Percentiles rank a stretch among this genome's conserved stretches.
Evolutionary conservation across 1,284 basidiomycete species (phyloP).

Genomic region (Phlebopus sp.): DNA sequence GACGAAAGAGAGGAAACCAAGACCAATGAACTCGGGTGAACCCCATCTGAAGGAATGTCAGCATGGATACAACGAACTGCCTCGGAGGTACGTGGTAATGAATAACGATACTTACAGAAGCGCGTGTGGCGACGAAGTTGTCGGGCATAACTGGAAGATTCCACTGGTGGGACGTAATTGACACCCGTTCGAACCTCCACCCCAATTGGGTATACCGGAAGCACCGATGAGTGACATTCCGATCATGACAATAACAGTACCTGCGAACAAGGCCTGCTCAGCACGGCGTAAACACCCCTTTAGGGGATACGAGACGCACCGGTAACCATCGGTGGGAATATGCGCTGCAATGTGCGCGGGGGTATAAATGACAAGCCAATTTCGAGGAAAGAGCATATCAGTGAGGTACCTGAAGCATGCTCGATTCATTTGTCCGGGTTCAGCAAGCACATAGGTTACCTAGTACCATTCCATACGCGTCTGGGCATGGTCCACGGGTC

Average conservation of each 20-base stretch:
- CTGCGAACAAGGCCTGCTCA: constrained; percentile 28
- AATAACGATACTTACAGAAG: constrained; percentile 31
- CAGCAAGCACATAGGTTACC: constrained; percentile 37
- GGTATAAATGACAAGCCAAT: constrained; percentile 77
- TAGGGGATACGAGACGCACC: constrained; percentile 36
- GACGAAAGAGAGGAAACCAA: constrained; percentile 82
- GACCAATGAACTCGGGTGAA: constrained; percentile 78
- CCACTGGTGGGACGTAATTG: constrained; percentile 55
- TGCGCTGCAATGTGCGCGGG: constrained; percentile 55
- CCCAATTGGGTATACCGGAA: constrained; percentile 80
- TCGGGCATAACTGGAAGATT: constrained; percentile 69
- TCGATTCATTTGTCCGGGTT: not conserved
- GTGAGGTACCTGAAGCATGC: constrained; percentile 58
- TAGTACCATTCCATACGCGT: constrained; percentile 76
- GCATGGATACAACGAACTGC: not conserved
- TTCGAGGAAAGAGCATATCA: constrained; percentile 80
- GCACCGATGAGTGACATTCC: constrained; percentile 73
- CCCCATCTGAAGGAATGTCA: constrained; percentile 53
- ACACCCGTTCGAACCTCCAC: constrained; percentile 76
- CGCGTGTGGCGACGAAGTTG: constrained; percentile 58
- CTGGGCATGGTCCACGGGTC: constrained; percentile 66
- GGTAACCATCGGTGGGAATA: constrained; percentile 84
- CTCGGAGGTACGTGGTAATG: too few relatives aligned
- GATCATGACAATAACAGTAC: constrained; percentile 74
- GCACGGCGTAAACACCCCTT: not conserved